These are phyloP conservation scores for Pseudogymnoascus sp. DNA, from an alignment of 2,329 filamentous ascomycete genomes.

Conservation along the genomic window DNA sequence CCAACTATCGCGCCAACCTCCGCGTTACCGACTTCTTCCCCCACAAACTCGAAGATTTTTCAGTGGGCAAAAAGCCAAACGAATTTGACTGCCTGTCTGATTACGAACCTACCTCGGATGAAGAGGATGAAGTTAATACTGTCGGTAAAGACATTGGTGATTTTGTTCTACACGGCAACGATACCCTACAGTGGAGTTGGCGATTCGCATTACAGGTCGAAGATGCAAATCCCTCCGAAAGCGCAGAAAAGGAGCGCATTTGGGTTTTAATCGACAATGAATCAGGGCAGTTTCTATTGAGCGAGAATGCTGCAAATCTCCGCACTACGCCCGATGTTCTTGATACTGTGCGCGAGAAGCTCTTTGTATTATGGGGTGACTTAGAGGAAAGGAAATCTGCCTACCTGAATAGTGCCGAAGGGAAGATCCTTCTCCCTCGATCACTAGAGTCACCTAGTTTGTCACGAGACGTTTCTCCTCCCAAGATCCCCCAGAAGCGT, in stretches of 20 bases:
- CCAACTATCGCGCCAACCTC: constrained; percentile 59
- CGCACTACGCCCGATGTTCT: constrained; percentile 43
- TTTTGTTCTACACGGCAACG: not conserved
- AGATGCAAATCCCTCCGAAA: constrained; percentile 43
- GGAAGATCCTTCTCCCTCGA: constrained; percentile 19
- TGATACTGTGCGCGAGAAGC: constrained; percentile 51
- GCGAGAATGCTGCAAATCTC: constrained; percentile 45
- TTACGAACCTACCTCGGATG: constrained; percentile 27
- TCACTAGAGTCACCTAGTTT: constrained; percentile 21
- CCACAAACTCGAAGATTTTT: constrained; percentile 61
- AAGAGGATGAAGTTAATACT: constrained; percentile 22
- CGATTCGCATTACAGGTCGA: constrained; percentile 76
- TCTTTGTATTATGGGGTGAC: constrained; percentile 80
- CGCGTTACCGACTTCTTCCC: constrained; percentile 81
- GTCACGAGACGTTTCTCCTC: constrained; percentile 11
- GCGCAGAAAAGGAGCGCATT: constrained; percentile 37
- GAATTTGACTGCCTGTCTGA: constrained; percentile 46
- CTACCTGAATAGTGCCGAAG: constrained; percentile 16
- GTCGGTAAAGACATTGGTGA: constrained; percentile 28
- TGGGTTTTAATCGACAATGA: constrained; percentile 61
- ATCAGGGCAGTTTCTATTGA: constrained; percentile 48
- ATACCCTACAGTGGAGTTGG: constrained; percentile 41
- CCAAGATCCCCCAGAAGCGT: not conserved
- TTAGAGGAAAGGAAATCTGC: constrained; percentile 60
- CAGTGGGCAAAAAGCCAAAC: constrained; percentile 37